phyloP scores from a whole-genome alignment of 768 basidiomycete species.

The Suillus plorans region DNA sequence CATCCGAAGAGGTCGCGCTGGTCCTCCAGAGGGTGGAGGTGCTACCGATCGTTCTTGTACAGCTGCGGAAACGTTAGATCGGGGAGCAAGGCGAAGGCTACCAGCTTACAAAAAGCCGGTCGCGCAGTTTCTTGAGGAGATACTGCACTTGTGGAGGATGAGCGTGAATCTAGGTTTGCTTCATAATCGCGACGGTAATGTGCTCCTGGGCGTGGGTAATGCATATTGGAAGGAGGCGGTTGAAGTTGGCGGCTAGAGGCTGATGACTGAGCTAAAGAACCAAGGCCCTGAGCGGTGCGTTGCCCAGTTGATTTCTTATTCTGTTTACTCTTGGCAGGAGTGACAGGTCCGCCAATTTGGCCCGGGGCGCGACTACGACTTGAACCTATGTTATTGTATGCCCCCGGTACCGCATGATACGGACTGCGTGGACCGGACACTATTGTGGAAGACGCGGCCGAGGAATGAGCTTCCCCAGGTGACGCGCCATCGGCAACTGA shows the following conservation, averaged over 20 bases:
- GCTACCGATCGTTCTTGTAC: slow-evolving; percentile 16
- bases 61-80: not conserved
- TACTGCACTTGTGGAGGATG: not conserved
- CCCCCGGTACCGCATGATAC: not conserved
- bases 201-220: not conserved
- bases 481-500: slow-evolving; percentile 4
- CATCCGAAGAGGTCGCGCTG: slow-evolving; percentile 40
- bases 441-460: slow-evolving; percentile 5
- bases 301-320: slow-evolving; percentile 16
- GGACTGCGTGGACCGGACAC: not conserved
- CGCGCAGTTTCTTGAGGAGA: slow-evolving; percentile 15
- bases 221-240: slow-evolving; percentile 4
- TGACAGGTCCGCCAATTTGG: not conserved
- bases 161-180: slow-evolving; percentile 1
- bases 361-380: not conserved
- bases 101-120: slow-evolving; percentile 36
- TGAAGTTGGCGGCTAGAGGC: slow-evolving; percentile 9
- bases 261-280: slow-evolving; percentile 3
- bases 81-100: not conserved
- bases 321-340: slow-evolving; percentile 8
- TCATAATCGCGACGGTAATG: slow-evolving; percentile 23
- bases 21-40: slow-evolving; percentile 11
- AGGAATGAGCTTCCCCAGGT: not conserved
- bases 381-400: slow-evolving; percentile 4
- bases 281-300: not conserved